phyloP scores from a whole-genome alignment of 306 rosid genomes.

The Cicer chorassanicum region DNA sequence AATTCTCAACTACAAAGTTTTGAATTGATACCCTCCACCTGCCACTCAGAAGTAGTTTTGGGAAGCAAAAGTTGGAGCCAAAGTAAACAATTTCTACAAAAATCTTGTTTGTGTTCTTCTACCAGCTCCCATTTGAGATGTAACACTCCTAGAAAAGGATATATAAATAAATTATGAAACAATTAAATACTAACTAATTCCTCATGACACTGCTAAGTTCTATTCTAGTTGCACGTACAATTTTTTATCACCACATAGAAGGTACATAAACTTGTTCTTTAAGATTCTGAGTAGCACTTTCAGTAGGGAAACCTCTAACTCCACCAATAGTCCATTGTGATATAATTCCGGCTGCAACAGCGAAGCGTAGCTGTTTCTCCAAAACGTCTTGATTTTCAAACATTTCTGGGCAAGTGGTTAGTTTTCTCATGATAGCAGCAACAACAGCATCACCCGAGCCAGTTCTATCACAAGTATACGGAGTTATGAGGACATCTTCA shows the following conservation, averaged over 20 bases:
- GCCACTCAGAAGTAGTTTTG: conserved; percentile 5
- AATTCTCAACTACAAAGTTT: conserved; percentile 48
- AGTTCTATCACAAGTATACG: conserved; percentile 90
- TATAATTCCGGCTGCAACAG: conserved; percentile 87
- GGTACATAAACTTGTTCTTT: conserved; percentile 98
- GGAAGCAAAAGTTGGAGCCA: conserved; percentile 39
- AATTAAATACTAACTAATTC: conserved; percentile 26
- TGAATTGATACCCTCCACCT: conserved; percentile 20
- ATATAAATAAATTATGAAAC: conserved; percentile 33
- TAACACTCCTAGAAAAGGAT: conserved; percentile 29
- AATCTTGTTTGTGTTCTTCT: conserved; percentile 38
- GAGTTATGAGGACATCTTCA: conserved; percentile 94
- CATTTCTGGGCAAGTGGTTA: conserved; percentile 84
- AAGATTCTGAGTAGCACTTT: conserved; percentile 95
- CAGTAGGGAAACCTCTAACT: conserved; percentile 86
- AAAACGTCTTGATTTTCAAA: conserved; percentile 68
- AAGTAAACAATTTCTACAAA: conserved; percentile 28
- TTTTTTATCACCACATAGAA: conserved; percentile 76
- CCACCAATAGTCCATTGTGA: conserved; percentile 96
- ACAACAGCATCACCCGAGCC: conserved; percentile 98
- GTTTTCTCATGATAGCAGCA: conserved; percentile 84
- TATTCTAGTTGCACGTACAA: conserved; percentile 20
- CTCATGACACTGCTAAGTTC: conserved; percentile 21
- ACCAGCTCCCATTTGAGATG: conserved; percentile 14
- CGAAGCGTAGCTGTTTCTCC: conserved; percentile 89